Evolutionary conservation across 2,329 filamentous ascomycete species (phyloP).

Genomic region (Neurospora sp.): DNA sequence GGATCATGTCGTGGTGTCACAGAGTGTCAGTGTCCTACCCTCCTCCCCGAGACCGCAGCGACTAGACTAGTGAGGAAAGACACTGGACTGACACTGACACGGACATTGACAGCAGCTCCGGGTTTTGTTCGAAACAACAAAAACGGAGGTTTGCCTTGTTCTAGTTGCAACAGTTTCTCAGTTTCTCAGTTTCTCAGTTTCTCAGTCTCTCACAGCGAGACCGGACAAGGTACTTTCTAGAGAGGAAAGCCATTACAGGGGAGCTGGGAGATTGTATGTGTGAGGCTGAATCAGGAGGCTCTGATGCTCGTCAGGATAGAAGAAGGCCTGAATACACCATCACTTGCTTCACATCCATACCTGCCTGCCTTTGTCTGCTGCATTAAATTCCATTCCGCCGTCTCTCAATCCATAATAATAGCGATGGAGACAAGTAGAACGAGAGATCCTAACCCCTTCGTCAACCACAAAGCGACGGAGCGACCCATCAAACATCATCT

Average conservation of each 20-base stretch:
- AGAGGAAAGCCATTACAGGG: background rate
- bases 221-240: background rate
- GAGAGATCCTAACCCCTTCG: background rate
- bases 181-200: background rate
- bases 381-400: background rate
- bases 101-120: background rate
- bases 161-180: background rate
- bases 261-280: background rate
- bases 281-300: background rate
- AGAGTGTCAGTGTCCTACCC: background rate
- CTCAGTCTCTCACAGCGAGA: background rate
- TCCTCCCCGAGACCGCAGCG: background rate
- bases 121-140: background rate
- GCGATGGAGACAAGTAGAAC: background rate
- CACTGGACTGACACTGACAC: background rate
- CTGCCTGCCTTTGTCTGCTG: background rate
- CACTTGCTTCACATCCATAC: background rate
- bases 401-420: background rate
- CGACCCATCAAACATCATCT: background rate
- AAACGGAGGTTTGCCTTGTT: background rate
- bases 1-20: background rate
- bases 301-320: background rate
- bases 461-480: background rate
- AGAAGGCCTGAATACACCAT: background rate
- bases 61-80: background rate